A percentile compares a stretch with the other conserved stretches of the same genome.
These are phyloP conservation scores for Corymbia calophylla DNA, from an alignment of 441 rosid genomes.

Conservation along the genomic window DNA sequence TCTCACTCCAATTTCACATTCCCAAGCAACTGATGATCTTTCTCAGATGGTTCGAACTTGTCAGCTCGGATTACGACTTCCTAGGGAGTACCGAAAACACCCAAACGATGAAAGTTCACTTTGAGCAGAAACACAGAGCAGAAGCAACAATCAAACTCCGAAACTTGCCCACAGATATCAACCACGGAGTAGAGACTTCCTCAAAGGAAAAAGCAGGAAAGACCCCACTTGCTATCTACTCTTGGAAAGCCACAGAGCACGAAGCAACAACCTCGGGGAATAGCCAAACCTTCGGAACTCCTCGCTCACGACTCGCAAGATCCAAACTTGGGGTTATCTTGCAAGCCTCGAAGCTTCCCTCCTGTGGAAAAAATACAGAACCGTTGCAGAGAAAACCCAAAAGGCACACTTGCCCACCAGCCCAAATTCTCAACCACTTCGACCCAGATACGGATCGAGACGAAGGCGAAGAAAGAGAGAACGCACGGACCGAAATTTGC, in stretches of 20 bases:
- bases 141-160: background rate
- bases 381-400: background rate
- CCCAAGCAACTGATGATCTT: background rate
- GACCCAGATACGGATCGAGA: background rate
- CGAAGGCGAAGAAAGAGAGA: background rate
- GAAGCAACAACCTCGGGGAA: background rate
- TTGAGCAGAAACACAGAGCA: background rate
- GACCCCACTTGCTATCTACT: background rate
- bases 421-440: background rate
- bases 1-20: slow-evolving; percentile 31
- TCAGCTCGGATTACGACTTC: background rate
- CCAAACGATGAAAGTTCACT: background rate
- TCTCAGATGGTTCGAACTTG: background rate
- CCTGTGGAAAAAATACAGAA: background rate
- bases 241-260: background rate
- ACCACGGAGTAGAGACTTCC: background rate
- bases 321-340: background rate
- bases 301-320: background rate
- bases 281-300: background rate
- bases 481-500: background rate
- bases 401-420: background rate
- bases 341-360: background rate
- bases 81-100: background rate
- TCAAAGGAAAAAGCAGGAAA: background rate
- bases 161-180: background rate